Evolutionary conservation across 192 early-diverging fungal species (phyloP), one percentile per base, ranked within the genome.

Genomic region (Mortierella hygrophila): DNA sequence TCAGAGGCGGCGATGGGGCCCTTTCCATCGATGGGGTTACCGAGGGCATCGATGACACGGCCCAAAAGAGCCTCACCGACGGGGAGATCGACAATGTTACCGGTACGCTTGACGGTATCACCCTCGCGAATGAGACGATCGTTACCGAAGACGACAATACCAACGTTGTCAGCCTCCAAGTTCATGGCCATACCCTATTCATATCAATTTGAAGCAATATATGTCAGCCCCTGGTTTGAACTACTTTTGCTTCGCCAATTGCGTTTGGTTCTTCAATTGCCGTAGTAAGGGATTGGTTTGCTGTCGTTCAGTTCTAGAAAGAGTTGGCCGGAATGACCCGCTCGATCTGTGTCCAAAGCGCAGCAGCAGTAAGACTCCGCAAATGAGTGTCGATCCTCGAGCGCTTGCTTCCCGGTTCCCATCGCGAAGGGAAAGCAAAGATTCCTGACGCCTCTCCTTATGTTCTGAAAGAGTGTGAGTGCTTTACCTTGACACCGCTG

Each of bases 141-240:
- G 95, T 99, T 99, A 95, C 98, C 98, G 89, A 99, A 98, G 46
- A 99, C 97, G 92, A 99, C 98, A 93, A 99, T 96, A 99, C 98
- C 98, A 91, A 99, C 98, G 91, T 99, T 99, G 93, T 99, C 98
- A 52, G 98, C 93, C 91, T 99, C 98, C 93, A 99, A 95, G 94
- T 99, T 99, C 82, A 99, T 95, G 72, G 98, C 97, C 97, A 98
- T 98, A 89, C 98, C 98, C 97, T 99, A 82, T 38, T 55, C 16
- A 18, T 29, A 54, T 46, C 42, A 47, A 46, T 41, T 41, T 29
- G 37, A 35, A 42, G 23, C 21, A 15, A 29, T 3, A 38, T 41
- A 38, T 41, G 69, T 70, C 7, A 41, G 35, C n/a, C 35, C 23
- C 18, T 35, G 20, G 26, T 68, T 13, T 68, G 29, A 35, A 26